These are phyloP conservation scores for Boletellus deceptivus DNA, from an alignment of 1,284 basidiomycete genomes.

Conservation along the genomic window DNA sequence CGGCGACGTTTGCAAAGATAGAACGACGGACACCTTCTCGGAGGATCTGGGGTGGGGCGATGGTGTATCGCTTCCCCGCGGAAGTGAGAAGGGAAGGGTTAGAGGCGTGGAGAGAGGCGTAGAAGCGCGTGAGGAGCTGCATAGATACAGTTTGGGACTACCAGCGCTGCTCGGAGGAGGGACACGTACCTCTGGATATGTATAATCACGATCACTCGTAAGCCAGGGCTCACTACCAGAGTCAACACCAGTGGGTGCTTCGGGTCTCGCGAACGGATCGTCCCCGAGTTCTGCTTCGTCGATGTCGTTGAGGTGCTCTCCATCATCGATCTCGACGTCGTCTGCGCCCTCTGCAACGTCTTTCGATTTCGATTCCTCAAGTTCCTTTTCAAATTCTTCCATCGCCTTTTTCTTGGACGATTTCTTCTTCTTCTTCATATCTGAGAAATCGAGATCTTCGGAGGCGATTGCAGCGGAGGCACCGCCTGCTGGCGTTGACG, in stretches of 20 bases:
- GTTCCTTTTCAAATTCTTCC: conserved; percentile 89
- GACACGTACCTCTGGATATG: conserved; percentile 78
- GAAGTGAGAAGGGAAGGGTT: conserved; percentile 90
- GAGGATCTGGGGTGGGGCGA: conserved; percentile 93
- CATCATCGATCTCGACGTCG: conserved; percentile 57
- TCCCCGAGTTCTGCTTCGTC: conserved; percentile 84
- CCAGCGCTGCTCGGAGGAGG: background rate
- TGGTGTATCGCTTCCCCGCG: conserved; percentile 91
- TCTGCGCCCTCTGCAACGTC: conserved; percentile 54
- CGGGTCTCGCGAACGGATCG: conserved; percentile 73
- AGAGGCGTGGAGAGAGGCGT: conserved; percentile 86
- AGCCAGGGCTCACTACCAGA: conserved; percentile 84
- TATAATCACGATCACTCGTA: conserved; percentile 90
- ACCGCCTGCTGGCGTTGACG: conserved; percentile 50
- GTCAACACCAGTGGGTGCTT: conserved; percentile 55
- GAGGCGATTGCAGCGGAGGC: conserved; percentile 42
- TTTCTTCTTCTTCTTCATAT: conserved; percentile 84
- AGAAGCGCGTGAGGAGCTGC: conserved; percentile 92
- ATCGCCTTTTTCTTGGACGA: conserved; percentile 73
- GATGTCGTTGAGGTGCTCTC: conserved; percentile 61
- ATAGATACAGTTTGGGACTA: background rate
- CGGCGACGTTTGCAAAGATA: conserved; percentile 94
- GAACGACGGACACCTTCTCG: conserved; percentile 97
- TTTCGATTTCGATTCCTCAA: conserved; percentile 66
- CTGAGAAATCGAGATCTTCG: conserved; percentile 79